Evolutionary conservation across 1,284 basidiomycete genomes (phyloP), one percentile per base, ranked within the genome.

Genomic region (Agroathelia rolfsii): DNA sequence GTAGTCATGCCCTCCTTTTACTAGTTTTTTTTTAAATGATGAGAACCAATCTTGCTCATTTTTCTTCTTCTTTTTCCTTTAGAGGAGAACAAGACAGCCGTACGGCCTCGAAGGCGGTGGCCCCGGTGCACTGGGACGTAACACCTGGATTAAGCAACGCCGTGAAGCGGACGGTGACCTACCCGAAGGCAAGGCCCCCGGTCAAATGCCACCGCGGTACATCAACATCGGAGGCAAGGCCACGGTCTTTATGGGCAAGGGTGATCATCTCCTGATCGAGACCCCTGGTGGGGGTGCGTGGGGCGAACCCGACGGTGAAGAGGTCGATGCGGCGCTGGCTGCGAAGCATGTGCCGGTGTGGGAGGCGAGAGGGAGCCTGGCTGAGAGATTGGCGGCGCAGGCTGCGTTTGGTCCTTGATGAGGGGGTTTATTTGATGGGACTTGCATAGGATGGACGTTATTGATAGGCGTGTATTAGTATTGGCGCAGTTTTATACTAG

Each of bases 201-300:
- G 3, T 54, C 45, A 22, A 46, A 47, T 9, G 39, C 47, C 8
- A 26, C 44, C 19, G 44, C 66, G 89, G 13, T 62, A 72, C 20
- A 82, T 96, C 49, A 95, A 93, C 50, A 76, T 96, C 24, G 90
- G 92, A 12, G 89, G 92, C 6, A 96, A 96, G 55, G 84, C 82
- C 27, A 88, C 85, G 1, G 72, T 92, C 27, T 74, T 72, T 56
- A 89, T 92, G 76, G 85, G 82, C 30, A 82, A 80, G 45, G 81
- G 85, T 2, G 90, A 95, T 54, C 61, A 69, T 26, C 59, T 94
- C 37, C 45, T 84, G 36, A 79, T 95, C 37, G 76, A 90, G 55
- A 96, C 92, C 3, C 93, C 92, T 1, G 93, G 93, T 2, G 93
- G 87, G 4, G 93, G 93, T 3, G 93, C 79, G 1, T 96, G 86